These are phyloP conservation scores for Xylariomycetidae sp. DNA, from an alignment of 2,329 filamentous ascomycete genomes.

Conservation along the genomic window DNA sequence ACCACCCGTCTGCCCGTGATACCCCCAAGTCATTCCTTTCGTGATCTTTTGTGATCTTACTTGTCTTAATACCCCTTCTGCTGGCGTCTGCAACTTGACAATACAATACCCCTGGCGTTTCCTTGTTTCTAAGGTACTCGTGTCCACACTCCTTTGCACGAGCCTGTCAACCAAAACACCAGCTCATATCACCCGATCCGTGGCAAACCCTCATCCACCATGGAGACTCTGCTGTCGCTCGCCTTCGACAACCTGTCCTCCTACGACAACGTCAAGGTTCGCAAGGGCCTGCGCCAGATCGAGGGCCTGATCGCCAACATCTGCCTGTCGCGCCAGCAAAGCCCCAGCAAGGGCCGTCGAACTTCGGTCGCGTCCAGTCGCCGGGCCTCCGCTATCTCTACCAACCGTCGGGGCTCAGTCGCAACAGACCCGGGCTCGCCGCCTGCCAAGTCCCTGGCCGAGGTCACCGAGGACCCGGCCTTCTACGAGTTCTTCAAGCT, in stretches of 20 bases:
- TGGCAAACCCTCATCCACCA: conserved; percentile 30
- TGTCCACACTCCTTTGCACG: too few species aligned
- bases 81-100: too few species aligned
- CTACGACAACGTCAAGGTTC: conserved; percentile 81
- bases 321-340: conserved; percentile 58
- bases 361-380: too few species aligned
- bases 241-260: conserved; percentile 96
- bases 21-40: too few species aligned
- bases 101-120: too few species aligned
- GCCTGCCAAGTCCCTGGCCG: conserved; percentile 56
- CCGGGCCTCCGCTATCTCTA: too few species aligned
- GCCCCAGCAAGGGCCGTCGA: conserved; percentile 15
- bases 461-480: conserved; percentile 74
- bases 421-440: conserved; percentile 22
- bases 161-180: background rate
- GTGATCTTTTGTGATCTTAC: too few species aligned
- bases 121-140: too few species aligned
- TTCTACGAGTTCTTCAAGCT: conserved; percentile 95
- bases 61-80: too few species aligned
- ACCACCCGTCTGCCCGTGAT: too few species aligned
- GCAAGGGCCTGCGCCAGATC: conserved; percentile 89
- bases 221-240: conserved; percentile 88
- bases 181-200: conserved; percentile 7
- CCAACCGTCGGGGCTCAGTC: too few species aligned
- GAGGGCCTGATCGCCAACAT: conserved; percentile 92